Conservation (phyloP, 306 rosid species). For the Gillenia trifoliata region DNA sequence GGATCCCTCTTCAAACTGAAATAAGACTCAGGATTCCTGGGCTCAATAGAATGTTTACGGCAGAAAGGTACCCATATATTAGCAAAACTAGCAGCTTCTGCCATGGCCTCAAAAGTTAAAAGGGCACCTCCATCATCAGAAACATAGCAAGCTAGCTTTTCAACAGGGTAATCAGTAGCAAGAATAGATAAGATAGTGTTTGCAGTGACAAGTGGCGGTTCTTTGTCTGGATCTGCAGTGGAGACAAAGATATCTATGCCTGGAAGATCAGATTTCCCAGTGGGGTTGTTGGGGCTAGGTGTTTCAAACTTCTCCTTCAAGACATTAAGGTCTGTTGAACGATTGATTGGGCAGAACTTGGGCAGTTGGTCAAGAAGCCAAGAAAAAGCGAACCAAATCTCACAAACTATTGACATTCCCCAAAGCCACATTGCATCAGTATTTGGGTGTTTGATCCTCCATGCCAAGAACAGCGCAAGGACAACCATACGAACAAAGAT, state of each 20-base stretch:
- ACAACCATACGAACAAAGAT: constrained; percentile 61
- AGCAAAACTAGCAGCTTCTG: constrained; percentile 98
- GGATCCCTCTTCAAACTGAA: constrained; percentile 89
- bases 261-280: constrained; percentile 95
- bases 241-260: constrained; percentile 91
- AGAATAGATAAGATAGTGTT: constrained; percentile 88
- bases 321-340: constrained; percentile 81
- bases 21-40: constrained; percentile 93
- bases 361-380: constrained; percentile 97
- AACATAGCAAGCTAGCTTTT: constrained; percentile 94
- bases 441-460: constrained; percentile 72
- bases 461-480: constrained; percentile 64
- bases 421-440: constrained; percentile 87
- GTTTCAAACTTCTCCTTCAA: constrained; percentile 83
- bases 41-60: constrained; percentile 90
- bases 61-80: constrained; percentile 92
- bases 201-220: constrained; percentile 96
- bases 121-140: constrained; percentile 99
- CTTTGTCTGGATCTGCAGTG: constrained; percentile 97
- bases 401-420: constrained; percentile 96
- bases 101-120: constrained; percentile 97
- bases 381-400: constrained; percentile 96
- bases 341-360: constrained; percentile 79
- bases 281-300: constrained; percentile 62
- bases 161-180: constrained; percentile 93